Evolutionary conservation across 179 eudicot species (phyloP), one percentile per base, ranked within the genome.

Genomic region (Camellia oleifera): DNA sequence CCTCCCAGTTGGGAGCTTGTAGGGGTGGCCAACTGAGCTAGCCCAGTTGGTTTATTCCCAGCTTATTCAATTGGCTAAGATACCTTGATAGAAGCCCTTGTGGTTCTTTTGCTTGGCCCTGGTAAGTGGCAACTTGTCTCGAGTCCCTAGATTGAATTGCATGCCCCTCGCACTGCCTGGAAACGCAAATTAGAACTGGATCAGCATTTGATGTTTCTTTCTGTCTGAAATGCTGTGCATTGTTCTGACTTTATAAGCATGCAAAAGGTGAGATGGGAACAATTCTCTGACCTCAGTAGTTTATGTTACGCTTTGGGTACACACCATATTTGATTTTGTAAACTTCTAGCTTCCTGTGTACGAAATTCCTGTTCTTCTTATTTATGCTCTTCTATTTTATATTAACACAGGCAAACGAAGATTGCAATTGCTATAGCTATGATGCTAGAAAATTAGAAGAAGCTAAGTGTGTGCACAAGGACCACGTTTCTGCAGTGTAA

Each of bases 401-500:
- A 53, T 72, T 80, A 67, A 72, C 83, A 84, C 82, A 96, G 99
- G 99, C 98, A 80, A 96, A 94, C 84, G 99, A 96, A 78, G 97
- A 96, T 83, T 82, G 93, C 85, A 94, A 87, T 81, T 94, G 99
- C 86, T 96, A 96, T 82, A 96, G 98, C 80, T 94, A 83, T 84
- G 99, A 96, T 88, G 79, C 85, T 57, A 90, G 99, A 83, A 94
- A 91, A 72, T 79, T 96, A 81, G 79, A 81, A 81, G 96, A 91
- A 86, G 98, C 99, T 32, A 94, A 85, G 84, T 94, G 97, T 86
- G 98, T 94, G 82, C 99, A 96, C 86, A 87, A 90, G 86, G 99
- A 94, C 82, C 99, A 96, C 82, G 98, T 91, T 80, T 90, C 96
- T 83, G 94, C 99, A 82, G 99, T 96, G 99, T 96, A 94, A 86